Base-by-base conservation (phyloP, 345 rosid species). In the Pistacia atlantica region DNA sequence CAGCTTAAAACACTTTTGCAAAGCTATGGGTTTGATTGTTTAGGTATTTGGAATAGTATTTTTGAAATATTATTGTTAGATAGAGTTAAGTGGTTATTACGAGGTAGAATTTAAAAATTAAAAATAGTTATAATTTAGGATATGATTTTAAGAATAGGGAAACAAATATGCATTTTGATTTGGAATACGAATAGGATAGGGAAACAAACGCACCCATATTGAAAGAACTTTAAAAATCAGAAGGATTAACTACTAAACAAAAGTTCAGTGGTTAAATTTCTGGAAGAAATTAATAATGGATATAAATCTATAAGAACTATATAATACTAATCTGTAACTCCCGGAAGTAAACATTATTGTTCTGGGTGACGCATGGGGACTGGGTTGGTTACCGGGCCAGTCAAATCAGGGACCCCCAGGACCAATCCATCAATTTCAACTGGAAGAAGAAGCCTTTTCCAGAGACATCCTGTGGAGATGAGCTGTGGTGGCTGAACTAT, bases 371-470 rank as follows among this genome's bases (percentile, higher is more conserved):
- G 80, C 56, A 71, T 17, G 65, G 58, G 63, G 59, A 37, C 65
- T 20, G 73, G 80, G 79, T 62, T 54, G 48, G 74, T 31, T 8
- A 14, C 13, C 22, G 67, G 64, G 61, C 75, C 71, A 75, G 61
- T 25, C 37, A 28, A 42, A 57, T 77, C 65, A 12, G 84, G 80
- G 18, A 82, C 71, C 45, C 79, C 87, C n/a, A 85, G 70, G 55
- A 89, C 59, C 65, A 88, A 77, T 11, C 88, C 89, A 77, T 89
- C 92, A 22, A 89, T 42, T 5, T 89, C 90, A 12, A 81, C 76
- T 0, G 89, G 92, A 28, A 89, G 75, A 70, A 89, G 80, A 25
- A 89, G 67, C 80, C 80, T 79, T 67, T n/a, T 77, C 87, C 88
- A 89, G 20, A 83, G 67, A 60, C 87, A 89, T 66, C 90, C 89